Base-by-base conservation (phyloP, 192 early-diverging fungal genomes). In the Rhizoclosmatium sp. region DNA sequence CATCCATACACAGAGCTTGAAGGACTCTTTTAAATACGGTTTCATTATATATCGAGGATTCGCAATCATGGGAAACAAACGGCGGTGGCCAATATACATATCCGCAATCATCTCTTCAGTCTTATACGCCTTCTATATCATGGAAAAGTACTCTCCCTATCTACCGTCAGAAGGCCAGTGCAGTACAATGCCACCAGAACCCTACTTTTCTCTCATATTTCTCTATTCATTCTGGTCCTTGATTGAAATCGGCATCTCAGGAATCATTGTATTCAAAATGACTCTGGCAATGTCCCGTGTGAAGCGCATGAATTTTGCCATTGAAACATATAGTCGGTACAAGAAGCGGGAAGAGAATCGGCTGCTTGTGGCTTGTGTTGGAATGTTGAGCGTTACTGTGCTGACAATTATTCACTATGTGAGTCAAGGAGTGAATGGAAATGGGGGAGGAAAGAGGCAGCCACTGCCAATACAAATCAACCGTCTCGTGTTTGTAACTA, bases 251-350 rank as follows among this genome's bases (percentile, higher is more conserved):
- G 58, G 39, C 3, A 59, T 76, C 4, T 48, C 64, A 0, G 75
- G 44, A 3, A 40, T 76, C 14, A 59, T 76, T 21, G 75, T 76
- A 4, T 16, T 39, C 5, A 76, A 76, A 54, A 76, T 76, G 75
- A 54, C 19, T 41, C 49, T 39, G n/a, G 5, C 58, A 21, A 61
- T 44, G 10, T 4, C 16, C 9, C 23, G 58, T 39, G 75, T 76
- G 2, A 31, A 42, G 49, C 9, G 47, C 7, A 47, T 47, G 40
- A 76, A 76, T 51, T 76, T 76, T 56, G 75, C 75, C 3, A 47
- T 76, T 47, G 75, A 76, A 19, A 76, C 64, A 40, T 76, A 76
- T 56, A 12, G 12, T 4, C 60, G 64, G 39, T 76, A 59, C 75
- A 76, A 76, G 51, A 39, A n/a, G 7, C 47, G 19, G 39, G 75